A percentile compares a stretch with the other conserved stretches of the same genome.
phyloP scores from a whole-genome alignment of 345 rosid genomes.

The Arabidopsis arenosa region DNA sequence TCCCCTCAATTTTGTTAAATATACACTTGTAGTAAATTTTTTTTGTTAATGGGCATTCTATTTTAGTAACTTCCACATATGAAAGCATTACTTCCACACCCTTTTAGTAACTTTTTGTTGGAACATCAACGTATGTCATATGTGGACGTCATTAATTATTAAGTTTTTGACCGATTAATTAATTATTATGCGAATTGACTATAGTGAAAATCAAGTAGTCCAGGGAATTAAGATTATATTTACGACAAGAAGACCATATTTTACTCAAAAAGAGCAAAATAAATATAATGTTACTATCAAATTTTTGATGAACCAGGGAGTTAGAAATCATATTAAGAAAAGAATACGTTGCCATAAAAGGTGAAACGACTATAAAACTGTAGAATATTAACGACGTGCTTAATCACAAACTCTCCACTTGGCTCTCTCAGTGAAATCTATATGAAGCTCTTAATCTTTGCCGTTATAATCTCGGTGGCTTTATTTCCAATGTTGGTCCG shows the following conservation, averaged over 20 bases:
- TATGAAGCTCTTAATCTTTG: constrained; percentile 13
- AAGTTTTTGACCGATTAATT: constrained; percentile 6
- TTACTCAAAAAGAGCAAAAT: not conserved
- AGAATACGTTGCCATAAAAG: not conserved
- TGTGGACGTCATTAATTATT: not conserved
- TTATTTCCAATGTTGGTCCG: constrained; percentile 1
- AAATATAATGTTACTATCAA: not conserved
- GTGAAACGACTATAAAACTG: not conserved
- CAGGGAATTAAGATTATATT: no score
- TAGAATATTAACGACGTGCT: not conserved
- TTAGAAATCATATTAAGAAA: not conserved
- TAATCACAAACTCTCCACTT: constrained; percentile 1
- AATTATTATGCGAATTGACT: not conserved
- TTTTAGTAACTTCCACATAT: no score
- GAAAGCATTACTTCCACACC: no score
- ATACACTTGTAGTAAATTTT: no score
- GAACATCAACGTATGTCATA: not conserved
- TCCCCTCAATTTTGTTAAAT: no score
- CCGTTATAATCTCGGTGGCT: not conserved
- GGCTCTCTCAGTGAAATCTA: not conserved
- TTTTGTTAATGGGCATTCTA: no score
- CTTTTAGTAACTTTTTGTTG: no score
- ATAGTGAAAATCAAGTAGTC: not conserved
- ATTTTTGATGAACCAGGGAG: not conserved
- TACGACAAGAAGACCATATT: not conserved